Evolutionary conservation across 768 basidiomycete species (phyloP).

Genomic region (Panellus pusillus): DNA sequence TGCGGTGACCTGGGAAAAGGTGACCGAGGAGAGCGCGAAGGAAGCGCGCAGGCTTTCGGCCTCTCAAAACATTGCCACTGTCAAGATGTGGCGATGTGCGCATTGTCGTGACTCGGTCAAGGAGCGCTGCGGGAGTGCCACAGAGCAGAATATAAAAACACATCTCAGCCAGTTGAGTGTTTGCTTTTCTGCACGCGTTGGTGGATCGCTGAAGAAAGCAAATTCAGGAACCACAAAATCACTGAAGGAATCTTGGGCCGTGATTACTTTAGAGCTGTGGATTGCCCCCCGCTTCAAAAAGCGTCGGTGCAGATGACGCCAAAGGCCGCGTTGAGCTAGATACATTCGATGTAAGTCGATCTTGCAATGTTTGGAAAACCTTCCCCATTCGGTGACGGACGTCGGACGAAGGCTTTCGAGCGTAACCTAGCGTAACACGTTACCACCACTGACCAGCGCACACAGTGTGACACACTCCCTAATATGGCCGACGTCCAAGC

Average conservation of each 20-base stretch:
- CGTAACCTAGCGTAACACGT: conserved; percentile 1
- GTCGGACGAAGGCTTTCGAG: background rate
- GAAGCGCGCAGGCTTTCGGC: conserved; percentile 24
- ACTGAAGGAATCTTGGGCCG: background rate
- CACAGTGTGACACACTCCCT: background rate
- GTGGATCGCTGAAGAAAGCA: background rate
- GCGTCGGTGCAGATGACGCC: conserved; percentile 12
- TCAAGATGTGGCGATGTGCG: conserved; percentile 29
- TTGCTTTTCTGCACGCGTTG: no score
- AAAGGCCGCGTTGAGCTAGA: background rate
- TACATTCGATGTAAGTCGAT: no score
- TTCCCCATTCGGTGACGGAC: background rate
- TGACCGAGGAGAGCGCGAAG: conserved; percentile 26
- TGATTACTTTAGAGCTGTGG: conserved; percentile 9
- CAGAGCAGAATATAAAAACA: conserved; percentile 11
- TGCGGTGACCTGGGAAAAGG: conserved; percentile 28
- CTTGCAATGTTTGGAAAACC: background rate
- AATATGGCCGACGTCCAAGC: conserved; percentile 33
- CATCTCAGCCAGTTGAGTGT: conserved; percentile 12
- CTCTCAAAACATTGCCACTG: background rate
- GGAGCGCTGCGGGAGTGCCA: conserved; percentile 26
- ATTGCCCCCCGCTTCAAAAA: background rate
- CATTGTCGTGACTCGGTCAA: conserved; percentile 24
- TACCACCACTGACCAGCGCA: no score
- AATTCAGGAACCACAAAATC: conserved; percentile 2